Percentiles rank a stretch among this genome's conserved stretches.
Conservation (phyloP, 2,329 filamentous ascomycete genomes). For the Apiospora marii region DNA sequence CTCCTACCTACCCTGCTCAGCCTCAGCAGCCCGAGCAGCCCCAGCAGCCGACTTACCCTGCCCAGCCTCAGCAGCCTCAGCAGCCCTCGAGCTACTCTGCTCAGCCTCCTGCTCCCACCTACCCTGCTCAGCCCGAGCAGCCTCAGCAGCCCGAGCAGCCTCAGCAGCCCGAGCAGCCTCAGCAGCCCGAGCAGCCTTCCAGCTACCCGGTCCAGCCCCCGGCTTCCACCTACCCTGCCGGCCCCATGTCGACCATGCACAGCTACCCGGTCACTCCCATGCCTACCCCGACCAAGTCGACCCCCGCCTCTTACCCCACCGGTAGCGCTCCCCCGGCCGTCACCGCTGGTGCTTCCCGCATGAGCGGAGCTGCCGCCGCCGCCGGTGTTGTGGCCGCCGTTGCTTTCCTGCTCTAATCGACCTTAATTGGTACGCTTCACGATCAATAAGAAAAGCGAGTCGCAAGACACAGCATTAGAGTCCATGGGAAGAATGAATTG, state of each 20-base stretch:
- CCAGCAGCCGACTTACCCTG: neutral
- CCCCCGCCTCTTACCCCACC: neutral
- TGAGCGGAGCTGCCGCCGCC: neutral
- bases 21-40: neutral
- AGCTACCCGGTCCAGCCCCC: neutral
- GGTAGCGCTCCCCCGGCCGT: slow-evolving; percentile 6
- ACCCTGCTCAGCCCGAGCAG: neutral
- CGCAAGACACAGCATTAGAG: neutral
- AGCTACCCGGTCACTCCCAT: slow-evolving; percentile 20
- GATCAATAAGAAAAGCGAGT: slow-evolving; percentile 10
- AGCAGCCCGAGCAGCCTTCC: neutral
- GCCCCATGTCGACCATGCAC: neutral
- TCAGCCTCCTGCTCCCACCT: slow-evolving; percentile 1
- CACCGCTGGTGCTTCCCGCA: slow-evolving; percentile 15
- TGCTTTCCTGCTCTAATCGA: slow-evolving; percentile 12
- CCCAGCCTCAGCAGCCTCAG: neutral
- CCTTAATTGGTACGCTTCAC: neutral
- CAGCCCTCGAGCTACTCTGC: neutral
- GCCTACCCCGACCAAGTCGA: slow-evolving; percentile 2
- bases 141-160: neutral
- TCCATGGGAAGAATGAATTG: neutral
- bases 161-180: neutral
- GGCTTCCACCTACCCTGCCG: neutral
- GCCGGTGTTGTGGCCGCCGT: neutral
- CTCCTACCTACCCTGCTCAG: slow-evolving; percentile 1